Evolutionary conservation across 163 green algal species (phyloP).

Genomic region (Scenedesmus sp.): DNA sequence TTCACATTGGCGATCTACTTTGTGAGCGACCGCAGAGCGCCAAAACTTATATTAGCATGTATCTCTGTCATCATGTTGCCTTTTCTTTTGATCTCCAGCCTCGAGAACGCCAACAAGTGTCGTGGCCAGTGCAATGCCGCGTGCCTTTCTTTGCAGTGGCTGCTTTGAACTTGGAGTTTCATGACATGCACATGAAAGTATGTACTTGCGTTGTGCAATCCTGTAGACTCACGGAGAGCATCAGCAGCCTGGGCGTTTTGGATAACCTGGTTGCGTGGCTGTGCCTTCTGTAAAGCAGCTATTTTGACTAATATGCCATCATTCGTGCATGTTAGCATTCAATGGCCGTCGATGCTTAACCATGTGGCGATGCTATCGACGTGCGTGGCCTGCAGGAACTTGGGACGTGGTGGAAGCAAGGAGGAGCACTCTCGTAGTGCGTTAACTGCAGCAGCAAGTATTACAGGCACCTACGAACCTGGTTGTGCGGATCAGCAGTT

Average conservation of each 20-base stretch:
- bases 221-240: background rate
- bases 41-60: background rate
- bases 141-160: background rate
- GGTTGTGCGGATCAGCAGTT: background rate
- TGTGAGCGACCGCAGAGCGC: background rate
- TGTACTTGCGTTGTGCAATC: background rate
- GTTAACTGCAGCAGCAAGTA: background rate
- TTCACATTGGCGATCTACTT: background rate
- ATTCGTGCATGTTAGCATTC: background rate
- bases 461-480: background rate
- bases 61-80: background rate
- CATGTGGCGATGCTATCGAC: background rate
- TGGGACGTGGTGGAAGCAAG: background rate
- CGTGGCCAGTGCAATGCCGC: background rate
- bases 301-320: background rate
- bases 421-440: background rate
- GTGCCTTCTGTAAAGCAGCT: background rate
- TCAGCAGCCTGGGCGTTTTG: background rate
- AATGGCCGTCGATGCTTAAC: background rate
- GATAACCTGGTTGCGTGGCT: background rate
- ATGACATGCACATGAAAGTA: background rate
- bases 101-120: background rate
- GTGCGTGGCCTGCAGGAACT: background rate
- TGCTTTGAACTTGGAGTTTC: background rate
- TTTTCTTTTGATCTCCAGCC: background rate